These are phyloP conservation scores for Clavispora asparagi DNA, from an alignment of 805 yeast species.

Conservation along the genomic window DNA sequence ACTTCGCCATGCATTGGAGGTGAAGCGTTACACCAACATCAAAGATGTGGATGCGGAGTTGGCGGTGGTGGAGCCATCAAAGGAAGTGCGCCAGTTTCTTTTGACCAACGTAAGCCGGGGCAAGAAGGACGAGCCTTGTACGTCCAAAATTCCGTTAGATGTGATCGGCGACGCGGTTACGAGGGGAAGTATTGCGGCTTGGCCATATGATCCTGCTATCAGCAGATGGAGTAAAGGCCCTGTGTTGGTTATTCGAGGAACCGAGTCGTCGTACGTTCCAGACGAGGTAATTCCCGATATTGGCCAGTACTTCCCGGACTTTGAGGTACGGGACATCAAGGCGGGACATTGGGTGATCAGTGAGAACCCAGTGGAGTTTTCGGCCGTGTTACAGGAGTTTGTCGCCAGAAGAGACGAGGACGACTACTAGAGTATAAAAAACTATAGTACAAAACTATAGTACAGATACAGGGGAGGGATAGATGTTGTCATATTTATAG, in stretches of 20 bases:
- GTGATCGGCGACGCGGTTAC: constrained; percentile 61
- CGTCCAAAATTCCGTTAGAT: constrained; percentile 65
- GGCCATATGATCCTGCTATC: constrained; percentile 61
- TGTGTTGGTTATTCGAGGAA: constrained; percentile 73
- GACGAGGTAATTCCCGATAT: constrained; percentile 75
- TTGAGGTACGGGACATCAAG: constrained; percentile 67
- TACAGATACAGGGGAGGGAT: no score
- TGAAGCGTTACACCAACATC: constrained; percentile 39
- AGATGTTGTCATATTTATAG: background rate
- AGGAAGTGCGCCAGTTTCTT: constrained; percentile 68
- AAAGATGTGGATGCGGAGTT: constrained; percentile 67
- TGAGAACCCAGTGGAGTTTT: constrained; percentile 77
- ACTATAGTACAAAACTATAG: no score
- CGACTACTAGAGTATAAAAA: no score
- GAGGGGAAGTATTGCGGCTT: constrained; percentile 62
- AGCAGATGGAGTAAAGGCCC: constrained; percentile 61
- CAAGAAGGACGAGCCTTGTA: constrained; percentile 33
- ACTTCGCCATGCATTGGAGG: constrained; percentile 52
- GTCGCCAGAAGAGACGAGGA: constrained; percentile 44
- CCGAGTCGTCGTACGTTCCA: constrained; percentile 68
- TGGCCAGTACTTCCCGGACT: constrained; percentile 73
- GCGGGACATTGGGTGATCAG: constrained; percentile 93
- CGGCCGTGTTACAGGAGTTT: constrained; percentile 57
- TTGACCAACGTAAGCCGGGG: constrained; percentile 59
- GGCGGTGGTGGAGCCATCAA: constrained; percentile 54